These are phyloP conservation scores for Cicer judaicum DNA, from an alignment of 306 rosid genomes.

Conservation along the genomic window DNA sequence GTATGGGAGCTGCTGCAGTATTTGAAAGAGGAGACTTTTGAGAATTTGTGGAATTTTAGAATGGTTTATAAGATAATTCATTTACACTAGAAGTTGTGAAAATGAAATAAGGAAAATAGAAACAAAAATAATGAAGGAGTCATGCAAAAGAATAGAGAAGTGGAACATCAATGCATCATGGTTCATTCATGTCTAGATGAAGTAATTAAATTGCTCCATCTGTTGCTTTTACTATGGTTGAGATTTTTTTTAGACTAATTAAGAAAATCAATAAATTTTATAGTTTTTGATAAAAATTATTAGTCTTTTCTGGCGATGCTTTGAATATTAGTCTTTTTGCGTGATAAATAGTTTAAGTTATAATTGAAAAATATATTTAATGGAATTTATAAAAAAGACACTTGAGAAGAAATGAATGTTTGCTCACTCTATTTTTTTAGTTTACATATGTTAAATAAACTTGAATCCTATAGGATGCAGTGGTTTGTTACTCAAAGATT, in stretches of 20 bases:
- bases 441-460: too few species aligned
- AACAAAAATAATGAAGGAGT: background rate
- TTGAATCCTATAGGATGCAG: too few species aligned
- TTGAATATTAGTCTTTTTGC: too few species aligned
- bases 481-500: too few species aligned
- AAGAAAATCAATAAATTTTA: background rate
- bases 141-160: background rate
- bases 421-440: too few species aligned
- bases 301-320: too few species aligned
- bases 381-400: too few species aligned
- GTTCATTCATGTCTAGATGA: background rate
- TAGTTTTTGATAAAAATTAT: background rate
- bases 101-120: background rate
- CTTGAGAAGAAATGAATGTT: too few species aligned
- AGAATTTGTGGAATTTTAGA: slow-evolving; percentile 51
- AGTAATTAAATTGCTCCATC: background rate
- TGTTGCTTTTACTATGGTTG: background rate
- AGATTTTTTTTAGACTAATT: background rate
- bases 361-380: too few species aligned
- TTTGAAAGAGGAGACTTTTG: slow-evolving; percentile 79
- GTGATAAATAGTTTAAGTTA: too few species aligned
- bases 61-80: too few species aligned
- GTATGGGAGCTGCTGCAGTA: slow-evolving; percentile 97
- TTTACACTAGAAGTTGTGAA: background rate
- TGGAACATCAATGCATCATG: background rate